phyloP scores from a whole-genome alignment of 2,329 filamentous ascomycete species.

The Verticillium dahliae region DNA sequence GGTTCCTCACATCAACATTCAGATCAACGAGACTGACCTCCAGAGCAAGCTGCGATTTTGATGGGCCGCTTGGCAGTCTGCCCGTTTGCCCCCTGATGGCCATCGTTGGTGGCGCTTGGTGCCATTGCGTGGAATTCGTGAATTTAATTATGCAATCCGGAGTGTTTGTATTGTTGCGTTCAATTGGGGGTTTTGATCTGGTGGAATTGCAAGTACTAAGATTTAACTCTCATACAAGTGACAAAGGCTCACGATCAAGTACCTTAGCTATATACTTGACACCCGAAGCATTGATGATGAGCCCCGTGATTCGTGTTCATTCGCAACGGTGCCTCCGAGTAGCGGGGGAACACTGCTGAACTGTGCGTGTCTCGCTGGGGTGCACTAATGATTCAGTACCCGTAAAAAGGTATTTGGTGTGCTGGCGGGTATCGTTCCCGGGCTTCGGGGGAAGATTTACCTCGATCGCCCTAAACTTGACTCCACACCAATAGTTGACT shows the following conservation, averaged over 20 bases:
- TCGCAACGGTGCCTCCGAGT: too few species aligned
- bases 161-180: too few species aligned
- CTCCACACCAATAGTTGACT: neutral
- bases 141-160: too few species aligned
- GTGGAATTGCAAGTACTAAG: too few species aligned
- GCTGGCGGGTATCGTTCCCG: neutral
- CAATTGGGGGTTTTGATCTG: too few species aligned
- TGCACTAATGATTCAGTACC: constrained; percentile 11
- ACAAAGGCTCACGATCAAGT: too few species aligned
- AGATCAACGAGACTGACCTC: constrained; percentile 8
- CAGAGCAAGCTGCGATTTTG: constrained; percentile 20
- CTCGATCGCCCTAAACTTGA: neutral
- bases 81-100: constrained; percentile 2
- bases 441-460: neutral
- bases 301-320: too few species aligned
- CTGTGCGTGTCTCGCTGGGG: too few species aligned
- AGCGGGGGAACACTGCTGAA: too few species aligned
- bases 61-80: constrained; percentile 15
- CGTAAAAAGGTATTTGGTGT: neutral
- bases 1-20: neutral
- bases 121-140: constrained; percentile 8
- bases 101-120: constrained; percentile 6
- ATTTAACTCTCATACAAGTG: too few species aligned
- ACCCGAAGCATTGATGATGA: too few species aligned
- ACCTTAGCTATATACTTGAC: too few species aligned